phyloP scores from a whole-genome alignment of 2,329 filamentous ascomycete species.

The Phoma herbarum region DNA sequence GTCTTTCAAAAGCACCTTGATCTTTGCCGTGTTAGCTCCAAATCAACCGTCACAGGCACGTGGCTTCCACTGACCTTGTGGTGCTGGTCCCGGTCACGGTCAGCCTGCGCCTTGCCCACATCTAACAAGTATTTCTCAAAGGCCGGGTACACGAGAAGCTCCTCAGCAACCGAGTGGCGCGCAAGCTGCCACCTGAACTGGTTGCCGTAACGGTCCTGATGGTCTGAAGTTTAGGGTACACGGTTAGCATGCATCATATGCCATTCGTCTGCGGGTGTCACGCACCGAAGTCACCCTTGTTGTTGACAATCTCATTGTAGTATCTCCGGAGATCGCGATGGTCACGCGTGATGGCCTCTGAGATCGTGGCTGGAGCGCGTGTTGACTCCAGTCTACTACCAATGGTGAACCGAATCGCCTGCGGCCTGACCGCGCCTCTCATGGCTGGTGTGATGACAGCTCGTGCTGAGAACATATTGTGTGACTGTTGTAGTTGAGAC shows the following conservation, averaged over 20 bases:
- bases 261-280: conserved; percentile 38
- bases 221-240: not conserved
- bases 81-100: conserved; percentile 47
- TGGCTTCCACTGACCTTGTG: conserved; percentile 32
- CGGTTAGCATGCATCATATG: not conserved
- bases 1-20: conserved; percentile 43
- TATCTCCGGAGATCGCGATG: conserved; percentile 54
- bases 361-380: conserved; percentile 28
- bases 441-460: not conserved
- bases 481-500: too few relatives aligned
- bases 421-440: not conserved
- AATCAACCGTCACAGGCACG: not conserved
- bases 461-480: not conserved
- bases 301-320: conserved; percentile 55
- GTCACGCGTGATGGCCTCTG: conserved; percentile 54
- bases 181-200: conserved; percentile 63
- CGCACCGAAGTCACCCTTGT: conserved; percentile 43
- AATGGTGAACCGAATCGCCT: not conserved
- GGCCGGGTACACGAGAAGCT: conserved; percentile 54
- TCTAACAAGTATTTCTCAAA: conserved; percentile 48
- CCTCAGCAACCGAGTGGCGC: conserved; percentile 61
- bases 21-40: conserved; percentile 19
- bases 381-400: conserved; percentile 7
- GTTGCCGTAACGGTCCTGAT: conserved; percentile 50
- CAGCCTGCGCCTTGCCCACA: conserved; percentile 42